Evolutionary conservation across 257 asterid species (phyloP).

Genomic region (Ajuga chamaepitys): DNA sequence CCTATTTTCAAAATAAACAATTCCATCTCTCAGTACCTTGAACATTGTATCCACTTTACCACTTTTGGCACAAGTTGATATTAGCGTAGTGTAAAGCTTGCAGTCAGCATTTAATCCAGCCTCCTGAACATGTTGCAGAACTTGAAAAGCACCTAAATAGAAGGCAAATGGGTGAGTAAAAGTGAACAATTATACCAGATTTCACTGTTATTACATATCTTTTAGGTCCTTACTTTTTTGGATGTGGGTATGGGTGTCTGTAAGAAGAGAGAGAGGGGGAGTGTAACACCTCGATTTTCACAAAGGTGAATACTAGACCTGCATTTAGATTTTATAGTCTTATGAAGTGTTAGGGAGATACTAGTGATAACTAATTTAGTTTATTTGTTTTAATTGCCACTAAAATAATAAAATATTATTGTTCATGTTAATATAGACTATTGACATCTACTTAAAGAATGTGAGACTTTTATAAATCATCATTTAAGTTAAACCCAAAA

Average conservation of each 20-base stretch:
- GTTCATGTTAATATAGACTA: too few species aligned
- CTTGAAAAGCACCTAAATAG: slow-evolving; percentile 75
- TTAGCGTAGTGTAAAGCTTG: slow-evolving; percentile 90
- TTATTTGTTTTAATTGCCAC: too few species aligned
- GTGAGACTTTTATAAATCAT: too few species aligned
- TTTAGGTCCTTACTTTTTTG: background rate
- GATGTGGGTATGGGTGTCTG: background rate
- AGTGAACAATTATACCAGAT: background rate
- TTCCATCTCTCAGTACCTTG: slow-evolving; percentile 40
- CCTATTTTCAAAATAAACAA: background rate
- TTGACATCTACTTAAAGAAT: too few species aligned
- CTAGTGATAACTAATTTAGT: too few species aligned
- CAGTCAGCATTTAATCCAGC: slow-evolving; percentile 76
- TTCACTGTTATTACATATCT: slow-evolving; percentile 4
- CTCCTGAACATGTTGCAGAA: slow-evolving; percentile 58
- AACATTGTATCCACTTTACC: slow-evolving; percentile 98
- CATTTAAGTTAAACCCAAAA: too few species aligned
- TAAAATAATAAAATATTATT: too few species aligned
- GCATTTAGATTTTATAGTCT: too few species aligned
- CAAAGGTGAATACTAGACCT: too few species aligned
- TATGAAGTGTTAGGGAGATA: too few species aligned
- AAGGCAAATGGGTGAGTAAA: slow-evolving; percentile 19
- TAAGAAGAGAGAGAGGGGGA: background rate
- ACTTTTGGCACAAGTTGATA: slow-evolving; percentile 93
- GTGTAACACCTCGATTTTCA: too few species aligned